phyloP scores from a whole-genome alignment of 140 eudicot species.

The Ambrosia hybrid region DNA sequence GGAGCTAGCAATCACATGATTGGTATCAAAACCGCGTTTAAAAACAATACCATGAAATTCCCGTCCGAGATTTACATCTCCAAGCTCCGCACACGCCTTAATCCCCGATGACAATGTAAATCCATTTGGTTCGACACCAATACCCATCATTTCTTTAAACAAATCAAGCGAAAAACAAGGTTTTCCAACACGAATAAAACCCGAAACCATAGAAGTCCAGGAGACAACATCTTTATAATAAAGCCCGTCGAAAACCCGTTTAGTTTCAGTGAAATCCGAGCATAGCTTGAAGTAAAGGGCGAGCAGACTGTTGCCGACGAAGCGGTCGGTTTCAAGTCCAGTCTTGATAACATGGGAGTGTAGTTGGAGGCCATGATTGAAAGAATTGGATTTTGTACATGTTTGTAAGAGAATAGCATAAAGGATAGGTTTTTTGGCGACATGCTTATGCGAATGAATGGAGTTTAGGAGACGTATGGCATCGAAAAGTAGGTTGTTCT shows the following conservation, averaged over 20 bases:
- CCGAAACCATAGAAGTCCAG: slow-evolving; percentile 94
- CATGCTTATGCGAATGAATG: slow-evolving; percentile 8
- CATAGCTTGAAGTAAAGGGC: slow-evolving; percentile 75
- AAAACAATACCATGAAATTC: slow-evolving; percentile 70
- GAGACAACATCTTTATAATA: slow-evolving; percentile 65
- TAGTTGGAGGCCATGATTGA: slow-evolving; percentile 58
- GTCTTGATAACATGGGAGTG: slow-evolving; percentile 66
- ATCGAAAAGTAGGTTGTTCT: slow-evolving; percentile 42
- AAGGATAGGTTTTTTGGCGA: slow-evolving; percentile 52
- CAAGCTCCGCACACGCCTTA: slow-evolving; percentile 69
- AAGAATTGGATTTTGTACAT: slow-evolving; percentile 39
- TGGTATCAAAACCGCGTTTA: slow-evolving; percentile 55
- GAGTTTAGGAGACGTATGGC: slow-evolving; percentile 56
- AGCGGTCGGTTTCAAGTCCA: slow-evolving; percentile 63
- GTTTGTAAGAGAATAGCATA: slow-evolving; percentile 81
- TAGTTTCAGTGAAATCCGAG: slow-evolving; percentile 38
- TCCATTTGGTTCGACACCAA: slow-evolving; percentile 66
- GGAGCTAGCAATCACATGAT: slow-evolving; percentile 57
- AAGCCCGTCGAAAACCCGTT: slow-evolving; percentile 59
- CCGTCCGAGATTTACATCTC: slow-evolving; percentile 49
- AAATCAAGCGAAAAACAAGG: slow-evolving; percentile 41
- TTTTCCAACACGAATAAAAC: slow-evolving; percentile 55
- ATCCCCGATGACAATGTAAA: slow-evolving; percentile 78
- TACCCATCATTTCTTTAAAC: slow-evolving; percentile 53
- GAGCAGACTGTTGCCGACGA: slow-evolving; percentile 76